These are phyloP conservation scores for Bondarzewia mesenterica DNA, from an alignment of 1,284 basidiomycete species.

Conservation along the genomic window DNA sequence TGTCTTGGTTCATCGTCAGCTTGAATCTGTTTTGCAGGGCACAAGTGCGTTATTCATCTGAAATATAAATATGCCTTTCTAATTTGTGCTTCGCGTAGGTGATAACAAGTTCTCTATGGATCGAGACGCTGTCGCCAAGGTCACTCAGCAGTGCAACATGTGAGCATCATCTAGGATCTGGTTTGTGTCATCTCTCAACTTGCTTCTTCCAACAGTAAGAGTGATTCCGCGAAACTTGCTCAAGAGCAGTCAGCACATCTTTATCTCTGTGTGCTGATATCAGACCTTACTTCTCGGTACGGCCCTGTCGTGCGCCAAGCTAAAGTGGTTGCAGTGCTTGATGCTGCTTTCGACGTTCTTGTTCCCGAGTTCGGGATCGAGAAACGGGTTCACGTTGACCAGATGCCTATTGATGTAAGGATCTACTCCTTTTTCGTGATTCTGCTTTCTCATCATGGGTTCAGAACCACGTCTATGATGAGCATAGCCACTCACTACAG, in stretches of 20 bases:
- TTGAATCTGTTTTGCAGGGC: constrained; percentile 81
- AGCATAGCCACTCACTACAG: constrained; percentile 81
- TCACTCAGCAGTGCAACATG: constrained; percentile 97
- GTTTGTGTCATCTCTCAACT: constrained; percentile 6
- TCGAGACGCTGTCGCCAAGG: constrained; percentile 93
- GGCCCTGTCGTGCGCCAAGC: constrained; percentile 93
- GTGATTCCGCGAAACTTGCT: constrained; percentile 83
- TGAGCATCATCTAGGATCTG: constrained; percentile 28
- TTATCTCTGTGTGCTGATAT: constrained; percentile 89
- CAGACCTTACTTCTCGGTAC: constrained; percentile 88
- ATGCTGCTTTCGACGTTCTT: constrained; percentile 93
- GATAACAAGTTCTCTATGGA: constrained; percentile 95
- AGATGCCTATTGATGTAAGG: constrained; percentile 92
- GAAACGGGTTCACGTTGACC: constrained; percentile 97
- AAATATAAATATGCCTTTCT: constrained; percentile 3
- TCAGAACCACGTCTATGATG: constrained; percentile 90
- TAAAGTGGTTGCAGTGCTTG: constrained; percentile 88
- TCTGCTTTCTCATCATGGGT: constrained; percentile 8
- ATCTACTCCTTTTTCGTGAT: not conserved
- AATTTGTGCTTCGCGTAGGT: constrained; percentile 21
- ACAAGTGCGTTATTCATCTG: constrained; percentile 39
- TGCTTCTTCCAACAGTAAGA: constrained; percentile 65
- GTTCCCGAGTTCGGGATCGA: constrained; percentile 95
- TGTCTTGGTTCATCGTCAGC: constrained; percentile 92
- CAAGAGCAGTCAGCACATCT: constrained; percentile 96